phyloP scores from a whole-genome alignment of 176 grass and related monocot species.

The Aegilops longissima region DNA sequence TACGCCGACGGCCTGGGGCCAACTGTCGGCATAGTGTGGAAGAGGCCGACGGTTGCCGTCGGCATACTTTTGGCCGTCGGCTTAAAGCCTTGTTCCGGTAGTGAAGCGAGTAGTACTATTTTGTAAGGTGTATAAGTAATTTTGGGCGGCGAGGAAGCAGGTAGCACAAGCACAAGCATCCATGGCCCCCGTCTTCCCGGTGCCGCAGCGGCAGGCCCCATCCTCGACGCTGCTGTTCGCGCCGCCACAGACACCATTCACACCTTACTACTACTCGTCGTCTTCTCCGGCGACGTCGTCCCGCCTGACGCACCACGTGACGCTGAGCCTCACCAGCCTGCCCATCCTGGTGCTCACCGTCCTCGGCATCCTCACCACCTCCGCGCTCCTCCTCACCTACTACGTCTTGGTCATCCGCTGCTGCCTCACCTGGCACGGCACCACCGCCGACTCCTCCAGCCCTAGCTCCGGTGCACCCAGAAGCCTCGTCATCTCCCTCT shows the following conservation, averaged over 20 bases:
- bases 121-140: too few relatives aligned
- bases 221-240: neutral
- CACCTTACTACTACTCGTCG: neutral
- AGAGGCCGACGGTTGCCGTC: too few relatives aligned
- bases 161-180: neutral
- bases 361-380: conserved; percentile 56
- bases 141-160: too few relatives aligned
- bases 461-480: too few relatives aligned
- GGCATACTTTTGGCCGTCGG: too few relatives aligned
- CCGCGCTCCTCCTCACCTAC: conserved; percentile 75
- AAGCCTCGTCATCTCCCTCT: too few relatives aligned
- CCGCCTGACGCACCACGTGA: neutral
- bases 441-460: neutral
- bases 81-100: too few relatives aligned
- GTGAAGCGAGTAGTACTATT: too few relatives aligned
- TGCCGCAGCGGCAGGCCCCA: neutral
- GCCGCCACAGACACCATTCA: neutral
- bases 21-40: too few relatives aligned
- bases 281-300: neutral
- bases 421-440: too few relatives aligned
- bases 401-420: conserved; percentile 48
- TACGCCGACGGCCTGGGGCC: too few relatives aligned
- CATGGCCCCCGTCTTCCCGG: conserved; percentile 25
- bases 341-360: conserved; percentile 60
- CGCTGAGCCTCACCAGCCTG: conserved; percentile 35